Evolutionary conservation across 495 filamentous ascomycete species (phyloP).

Genomic region (Evansstolkia leycettana): DNA sequence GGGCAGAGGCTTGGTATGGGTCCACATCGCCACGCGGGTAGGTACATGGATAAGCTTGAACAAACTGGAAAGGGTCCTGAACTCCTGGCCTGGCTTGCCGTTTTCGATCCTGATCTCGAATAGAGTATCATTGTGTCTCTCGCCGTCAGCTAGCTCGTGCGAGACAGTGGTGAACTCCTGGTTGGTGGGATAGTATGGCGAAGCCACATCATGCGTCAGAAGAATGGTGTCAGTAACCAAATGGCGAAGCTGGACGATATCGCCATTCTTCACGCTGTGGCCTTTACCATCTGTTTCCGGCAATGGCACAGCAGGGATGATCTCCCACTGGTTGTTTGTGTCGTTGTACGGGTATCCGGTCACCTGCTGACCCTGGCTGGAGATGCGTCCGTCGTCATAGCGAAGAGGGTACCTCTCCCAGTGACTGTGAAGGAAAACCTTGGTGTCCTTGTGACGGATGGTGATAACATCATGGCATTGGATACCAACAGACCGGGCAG

Average conservation of each 20-base stretch:
- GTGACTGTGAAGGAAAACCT: slow-evolving; percentile 91
- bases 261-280: slow-evolving; percentile 67
- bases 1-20: slow-evolving; percentile 80
- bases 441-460: slow-evolving; percentile 92
- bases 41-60: slow-evolving; percentile 93
- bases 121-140: slow-evolving; percentile 76
- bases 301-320: slow-evolving; percentile 53
- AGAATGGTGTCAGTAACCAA: slow-evolving; percentile 77
- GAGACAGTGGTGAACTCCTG: slow-evolving; percentile 91
- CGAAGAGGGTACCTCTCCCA: slow-evolving; percentile 77
- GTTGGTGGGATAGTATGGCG: slow-evolving; percentile 92
- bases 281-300: slow-evolving; percentile 38
- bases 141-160: slow-evolving; percentile 58
- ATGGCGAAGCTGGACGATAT: slow-evolving; percentile 80
- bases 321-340: slow-evolving; percentile 97
- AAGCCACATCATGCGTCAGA: slow-evolving; percentile 96
- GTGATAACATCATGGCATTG: slow-evolving; percentile 85
- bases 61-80: slow-evolving; percentile 78
- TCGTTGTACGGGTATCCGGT: slow-evolving; percentile 97
- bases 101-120: slow-evolving; percentile 89
- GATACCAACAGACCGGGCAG: slow-evolving; percentile 69
- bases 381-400: slow-evolving; percentile 95
- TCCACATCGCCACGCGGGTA: slow-evolving; percentile 98
- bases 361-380: slow-evolving; percentile 94
- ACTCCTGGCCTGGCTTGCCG: slow-evolving; percentile 69